Base-by-base conservation (phyloP, 2,329 filamentous ascomycete genomes). In the Fusarium oxysporum region DNA sequence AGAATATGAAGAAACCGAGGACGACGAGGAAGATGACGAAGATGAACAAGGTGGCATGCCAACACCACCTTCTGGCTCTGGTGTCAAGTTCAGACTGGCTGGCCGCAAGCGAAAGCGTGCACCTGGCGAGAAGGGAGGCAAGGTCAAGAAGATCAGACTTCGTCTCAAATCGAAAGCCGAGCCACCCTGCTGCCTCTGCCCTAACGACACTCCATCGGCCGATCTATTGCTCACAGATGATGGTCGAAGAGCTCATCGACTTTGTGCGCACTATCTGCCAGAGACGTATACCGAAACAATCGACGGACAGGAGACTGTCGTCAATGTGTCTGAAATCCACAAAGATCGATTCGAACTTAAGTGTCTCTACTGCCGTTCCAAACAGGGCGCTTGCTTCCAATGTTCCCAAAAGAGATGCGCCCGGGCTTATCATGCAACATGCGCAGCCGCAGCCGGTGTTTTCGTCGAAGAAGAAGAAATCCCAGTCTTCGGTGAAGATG, bases 351-450 rank as follows among this genome's bases (percentile, higher is more conserved):
- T 97, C 75, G 95, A 97, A 32, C 91, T 98, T 75, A 97, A 97
- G 82, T 99, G 96, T 81, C 91, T 97, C 70, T 97, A 94, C 83
- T 99, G 96, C 80, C 93, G 95, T 38, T 97, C 95, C 37, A 97
- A 96, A 82, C 93, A 93, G 64, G 96, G 96, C n/a, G 94, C 94
- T 21, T 98, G 96, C 83, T 97, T 99, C 84, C 96, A 98, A 81
- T 99, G 96, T 82, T 97, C 94, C 2, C 92, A 94, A 76, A 96
- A 95, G 85, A 98, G 97, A 81, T 99, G 96, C 78, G 92, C 94
- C 8, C 88, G 96, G 72, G 92, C 96, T 13, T 99, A 98, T 82
- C 96, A 99, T 80, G 93, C 96, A 21, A 98, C 95, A 3, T 99
- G 96, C 80, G 96, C 96, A 6, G 92, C 95, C 12, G 92, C 96